These are phyloP conservation scores for Paecilomyces dactylethromorphus DNA, from an alignment of 2,329 filamentous ascomycete species.

Conservation along the genomic window DNA sequence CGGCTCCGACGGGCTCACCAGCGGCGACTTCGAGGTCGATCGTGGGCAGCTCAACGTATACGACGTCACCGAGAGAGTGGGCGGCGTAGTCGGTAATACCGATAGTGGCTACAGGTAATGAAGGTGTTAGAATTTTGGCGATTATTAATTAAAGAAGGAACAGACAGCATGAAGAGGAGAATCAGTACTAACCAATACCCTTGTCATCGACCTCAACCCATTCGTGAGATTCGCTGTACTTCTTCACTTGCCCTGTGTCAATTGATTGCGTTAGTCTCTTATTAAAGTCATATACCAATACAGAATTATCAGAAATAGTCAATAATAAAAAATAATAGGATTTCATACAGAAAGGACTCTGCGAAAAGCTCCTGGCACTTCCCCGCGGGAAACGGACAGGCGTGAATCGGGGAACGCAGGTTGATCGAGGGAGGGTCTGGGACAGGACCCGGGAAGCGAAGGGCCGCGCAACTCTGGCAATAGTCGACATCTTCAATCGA, in stretches of 20 bases:
- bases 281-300: neutral
- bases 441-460: slow-evolving; percentile 29
- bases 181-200: slow-evolving; percentile 55
- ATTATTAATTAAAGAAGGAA: slow-evolving; percentile 19
- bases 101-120: slow-evolving; percentile 47
- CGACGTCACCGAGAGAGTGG: slow-evolving; percentile 87
- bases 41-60: slow-evolving; percentile 90
- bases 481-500: slow-evolving; percentile 28
- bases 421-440: slow-evolving; percentile 28
- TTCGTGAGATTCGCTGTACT: slow-evolving; percentile 96
- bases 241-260: slow-evolving; percentile 50
- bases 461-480: slow-evolving; percentile 29
- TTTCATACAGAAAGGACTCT: slow-evolving; percentile 32
- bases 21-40: slow-evolving; percentile 60
- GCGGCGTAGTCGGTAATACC: slow-evolving; percentile 92
- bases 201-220: slow-evolving; percentile 88
- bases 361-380: slow-evolving; percentile 34
- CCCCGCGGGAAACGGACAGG: slow-evolving; percentile 32
- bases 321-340: neutral
- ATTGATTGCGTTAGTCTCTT: slow-evolving; percentile 13
- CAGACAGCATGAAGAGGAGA: neutral
- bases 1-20: slow-evolving; percentile 84
- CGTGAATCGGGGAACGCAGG: slow-evolving; percentile 21
- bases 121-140: slow-evolving; percentile 3
- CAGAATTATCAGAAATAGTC: neutral